Percentiles rank a stretch among this genome's conserved stretches.
phyloP scores from a whole-genome alignment of 31 red algal genomes.

The Asparagopsis taxiformis region DNA sequence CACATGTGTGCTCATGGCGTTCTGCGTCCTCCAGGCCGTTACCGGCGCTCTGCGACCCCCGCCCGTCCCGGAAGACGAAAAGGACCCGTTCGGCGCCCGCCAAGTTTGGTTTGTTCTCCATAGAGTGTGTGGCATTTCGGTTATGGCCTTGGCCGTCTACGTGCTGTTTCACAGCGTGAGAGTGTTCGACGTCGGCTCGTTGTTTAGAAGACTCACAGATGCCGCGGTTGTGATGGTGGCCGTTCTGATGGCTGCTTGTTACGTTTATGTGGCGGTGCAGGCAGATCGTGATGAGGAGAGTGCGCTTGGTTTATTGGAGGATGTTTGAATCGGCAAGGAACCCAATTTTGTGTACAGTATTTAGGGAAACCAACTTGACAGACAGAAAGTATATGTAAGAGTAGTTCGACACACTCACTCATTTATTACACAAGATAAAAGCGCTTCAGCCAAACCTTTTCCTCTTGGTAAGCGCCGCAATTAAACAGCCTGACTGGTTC shows the following conservation, averaged over 20 bases:
- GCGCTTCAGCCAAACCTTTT: not conserved
- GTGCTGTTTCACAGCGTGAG: conserved; percentile 10
- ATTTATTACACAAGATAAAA: not conserved
- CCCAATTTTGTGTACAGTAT: too few species aligned
- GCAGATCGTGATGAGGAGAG: too few species aligned
- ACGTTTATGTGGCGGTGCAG: too few species aligned
- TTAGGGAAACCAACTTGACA: too few species aligned
- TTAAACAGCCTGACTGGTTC: conserved; percentile 75
- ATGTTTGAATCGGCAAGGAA: too few species aligned
- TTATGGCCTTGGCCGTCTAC: conserved; percentile 11
- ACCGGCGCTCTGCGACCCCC: conserved; percentile 19
- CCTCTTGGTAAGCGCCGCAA: not conserved
- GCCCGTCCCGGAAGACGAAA: too few species aligned
- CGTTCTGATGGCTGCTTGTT: too few species aligned
- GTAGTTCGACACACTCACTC: not conserved
- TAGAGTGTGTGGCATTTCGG: conserved; percentile 1
- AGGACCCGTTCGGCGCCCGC: not conserved
- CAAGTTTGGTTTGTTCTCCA: conserved; percentile 10
- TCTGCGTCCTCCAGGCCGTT: conserved; percentile 9
- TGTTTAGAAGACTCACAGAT: conserved; percentile 3
- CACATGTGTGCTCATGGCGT: not conserved
- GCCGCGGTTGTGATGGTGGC: not conserved
- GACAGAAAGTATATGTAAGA: too few species aligned
- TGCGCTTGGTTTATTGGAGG: too few species aligned
- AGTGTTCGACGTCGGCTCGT: conserved; percentile 1